Base-by-base conservation (phyloP, 1,284 basidiomycete genomes). In the Apiotrichum gracile region DNA sequence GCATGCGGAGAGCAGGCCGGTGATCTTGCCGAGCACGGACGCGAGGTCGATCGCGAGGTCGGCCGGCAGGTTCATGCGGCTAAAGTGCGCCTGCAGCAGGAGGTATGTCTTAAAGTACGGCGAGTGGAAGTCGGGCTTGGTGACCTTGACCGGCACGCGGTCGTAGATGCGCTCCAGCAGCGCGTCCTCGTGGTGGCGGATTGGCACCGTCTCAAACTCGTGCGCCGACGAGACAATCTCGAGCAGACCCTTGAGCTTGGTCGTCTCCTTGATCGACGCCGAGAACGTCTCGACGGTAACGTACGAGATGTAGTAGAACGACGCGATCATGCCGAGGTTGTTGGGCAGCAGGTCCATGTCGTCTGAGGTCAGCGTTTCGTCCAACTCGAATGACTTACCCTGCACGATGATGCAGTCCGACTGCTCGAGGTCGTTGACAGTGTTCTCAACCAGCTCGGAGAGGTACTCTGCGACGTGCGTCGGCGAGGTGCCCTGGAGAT, bases 81-180 rank as follows among this genome's bases (percentile, higher is more conserved):
- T 89, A 78, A 98, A 98, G 77, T 98, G 94, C 1, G 96, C 93
- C 73, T 98, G 93, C 0, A 98, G 80, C 5, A 98, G 82, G 22
- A 98, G 79, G 84, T 94, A 97, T 0, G 91, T 94, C 79, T 99
- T 98, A 85, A 98, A 97, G 72, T 94, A 87, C 0, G 94, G 94
- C 25, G 87, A 88, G 66, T 91, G 87, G 74, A 91, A 96, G 76
- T 97, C 88, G 55, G 81, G 82, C 52, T 91, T 85, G 47, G 80
- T 79, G 38, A 97, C 80, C 78, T 98, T 98, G 77, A 97, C 89
- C 1, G 94, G 94, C 0, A 97, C 85, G n/a, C 93, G 88, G 70
- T 97, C 92, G 74, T 98, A 98, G 60, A 96, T 88, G 14, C 90
- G 84, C 43, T 84, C 83, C 17, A 92, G 81, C 1, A 93, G 74